A percentile compares a stretch with the other conserved stretches of the same genome.
These are phyloP conservation scores for Trichoderma reesei DNA, from an alignment of 495 filamentous ascomycete species.

Conservation along the genomic window DNA sequence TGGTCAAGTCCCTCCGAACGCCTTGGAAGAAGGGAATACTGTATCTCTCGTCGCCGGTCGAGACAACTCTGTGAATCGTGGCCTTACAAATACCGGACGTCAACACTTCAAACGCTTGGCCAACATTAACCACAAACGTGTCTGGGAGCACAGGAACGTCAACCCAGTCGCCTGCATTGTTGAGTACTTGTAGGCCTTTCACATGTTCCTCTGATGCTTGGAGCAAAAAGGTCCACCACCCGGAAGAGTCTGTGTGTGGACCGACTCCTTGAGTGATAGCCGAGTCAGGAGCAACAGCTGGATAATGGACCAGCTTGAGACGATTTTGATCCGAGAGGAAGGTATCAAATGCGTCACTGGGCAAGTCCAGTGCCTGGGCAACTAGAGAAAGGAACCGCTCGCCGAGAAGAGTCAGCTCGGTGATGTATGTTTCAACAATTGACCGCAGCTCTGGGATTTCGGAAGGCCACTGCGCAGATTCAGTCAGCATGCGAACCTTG, in stretches of 20 bases:
- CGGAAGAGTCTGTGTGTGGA: constrained; percentile 47
- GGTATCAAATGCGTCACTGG: constrained; percentile 34
- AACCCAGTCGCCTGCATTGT: constrained; percentile 38
- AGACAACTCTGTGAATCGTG: constrained; percentile 40
- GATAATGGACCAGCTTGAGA: constrained; percentile 45
- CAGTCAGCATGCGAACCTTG: neutral
- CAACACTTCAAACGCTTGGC: constrained; percentile 48
- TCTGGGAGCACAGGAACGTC: constrained; percentile 37
- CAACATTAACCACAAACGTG: constrained; percentile 49
- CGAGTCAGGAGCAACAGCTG: constrained; percentile 17
- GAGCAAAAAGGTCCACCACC: constrained; percentile 47
- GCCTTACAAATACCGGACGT: constrained; percentile 44
- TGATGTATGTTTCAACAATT: constrained; percentile 34
- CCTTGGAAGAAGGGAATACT: constrained; percentile 42
- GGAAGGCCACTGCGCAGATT: constrained; percentile 17
- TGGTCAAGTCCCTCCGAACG: constrained; percentile 30
- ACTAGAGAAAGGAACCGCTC: constrained; percentile 41
- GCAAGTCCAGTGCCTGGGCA: constrained; percentile 33
- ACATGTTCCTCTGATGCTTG: constrained; percentile 36
- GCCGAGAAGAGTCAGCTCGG: constrained; percentile 34
- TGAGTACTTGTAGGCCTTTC: constrained; percentile 41
- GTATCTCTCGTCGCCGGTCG: constrained; percentile 25
- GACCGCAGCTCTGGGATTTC: constrained; percentile 11
- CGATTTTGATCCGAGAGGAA: constrained; percentile 47
- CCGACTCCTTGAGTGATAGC: constrained; percentile 36